A percentile compares a stretch with the other conserved stretches of the same genome.
phyloP scores from a whole-genome alignment of 805 yeast genomes.

The Candida incommunis region DNA sequence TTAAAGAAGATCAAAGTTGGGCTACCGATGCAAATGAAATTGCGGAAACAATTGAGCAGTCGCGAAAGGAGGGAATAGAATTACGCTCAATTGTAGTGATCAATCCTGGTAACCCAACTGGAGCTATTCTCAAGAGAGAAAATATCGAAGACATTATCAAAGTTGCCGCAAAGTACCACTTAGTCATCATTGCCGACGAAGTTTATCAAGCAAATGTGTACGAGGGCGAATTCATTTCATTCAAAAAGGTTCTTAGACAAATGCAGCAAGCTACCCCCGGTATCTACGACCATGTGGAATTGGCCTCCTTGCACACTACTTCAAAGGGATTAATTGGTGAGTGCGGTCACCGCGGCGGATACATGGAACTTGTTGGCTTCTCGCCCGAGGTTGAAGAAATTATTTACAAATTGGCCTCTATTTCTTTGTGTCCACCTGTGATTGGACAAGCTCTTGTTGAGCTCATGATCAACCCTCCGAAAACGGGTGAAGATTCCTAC shows the following conservation, averaged over 20 bases:
- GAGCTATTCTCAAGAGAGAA: conserved; percentile 54
- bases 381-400: conserved; percentile 51
- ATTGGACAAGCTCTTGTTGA: conserved; percentile 90
- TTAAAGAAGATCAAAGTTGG: conserved; percentile 77
- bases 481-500: conserved; percentile 59
- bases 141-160: conserved; percentile 59
- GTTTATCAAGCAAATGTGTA: conserved; percentile 92
- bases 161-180: conserved; percentile 72
- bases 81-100: conserved; percentile 81
- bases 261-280: conserved; percentile 41
- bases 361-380: conserved; percentile 87
- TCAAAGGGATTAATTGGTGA: conserved; percentile 97
- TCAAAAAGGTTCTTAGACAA: conserved; percentile 63
- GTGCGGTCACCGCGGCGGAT: conserved; percentile 99
- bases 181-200: conserved; percentile 91
- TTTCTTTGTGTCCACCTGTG: conserved; percentile 86
- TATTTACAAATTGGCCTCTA: conserved; percentile 75
- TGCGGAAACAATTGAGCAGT: conserved; percentile 35
- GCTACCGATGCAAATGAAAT: conserved; percentile 60
- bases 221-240: conserved; percentile 66
- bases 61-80: conserved; percentile 36
- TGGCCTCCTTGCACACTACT: conserved; percentile 92
- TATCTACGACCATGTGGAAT: conserved; percentile 55
- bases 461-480: conserved; percentile 87
- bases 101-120: conserved; percentile 98